phyloP scores from a whole-genome alignment of 2,329 filamentous ascomycete species.

The Rutstroemia sp. region DNA sequence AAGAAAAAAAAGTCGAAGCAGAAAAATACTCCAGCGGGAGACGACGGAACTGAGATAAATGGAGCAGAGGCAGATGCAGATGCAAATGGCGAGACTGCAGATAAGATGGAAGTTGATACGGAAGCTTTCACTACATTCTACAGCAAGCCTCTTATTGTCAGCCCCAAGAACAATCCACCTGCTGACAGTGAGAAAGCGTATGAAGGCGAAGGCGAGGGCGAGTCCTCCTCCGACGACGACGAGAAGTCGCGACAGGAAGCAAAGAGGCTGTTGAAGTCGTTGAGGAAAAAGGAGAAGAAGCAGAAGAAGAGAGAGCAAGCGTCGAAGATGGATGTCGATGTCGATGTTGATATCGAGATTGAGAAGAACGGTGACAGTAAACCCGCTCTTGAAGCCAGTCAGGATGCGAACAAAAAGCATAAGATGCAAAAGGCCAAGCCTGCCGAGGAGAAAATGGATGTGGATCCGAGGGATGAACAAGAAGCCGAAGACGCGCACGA shows the following conservation, averaged over 20 bases:
- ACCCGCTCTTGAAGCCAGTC: background rate
- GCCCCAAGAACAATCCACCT: background rate
- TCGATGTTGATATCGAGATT: background rate
- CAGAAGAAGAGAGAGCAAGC: slow-evolving; percentile 4
- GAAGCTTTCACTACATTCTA: slow-evolving; percentile 5
- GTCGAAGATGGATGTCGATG: slow-evolving; percentile 3
- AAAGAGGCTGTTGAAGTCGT: slow-evolving; percentile 1
- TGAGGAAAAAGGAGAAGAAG: slow-evolving; percentile 7
- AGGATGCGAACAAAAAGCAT: background rate
- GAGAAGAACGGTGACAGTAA: background rate
- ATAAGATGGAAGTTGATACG: slow-evolving; percentile 5
- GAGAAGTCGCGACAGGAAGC: slow-evolving; percentile 3
- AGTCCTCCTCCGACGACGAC: slow-evolving; percentile 1
- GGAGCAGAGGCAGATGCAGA: background rate
- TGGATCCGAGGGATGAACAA: background rate
- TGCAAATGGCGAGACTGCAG: background rate
- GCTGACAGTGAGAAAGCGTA: slow-evolving; percentile 3
- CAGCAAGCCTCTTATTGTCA: slow-evolving; percentile 5
- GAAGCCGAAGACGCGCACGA: background rate
- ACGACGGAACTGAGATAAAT: background rate
- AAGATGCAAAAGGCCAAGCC: background rate
- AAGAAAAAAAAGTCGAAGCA: slow-evolving; percentile 12
- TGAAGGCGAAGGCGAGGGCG: slow-evolving; percentile 3
- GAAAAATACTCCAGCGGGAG: slow-evolving; percentile 1
- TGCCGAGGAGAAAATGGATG: background rate